Base-by-base conservation (phyloP, 2,329 filamentous ascomycete genomes). In the Stromatinia cepivora region DNA sequence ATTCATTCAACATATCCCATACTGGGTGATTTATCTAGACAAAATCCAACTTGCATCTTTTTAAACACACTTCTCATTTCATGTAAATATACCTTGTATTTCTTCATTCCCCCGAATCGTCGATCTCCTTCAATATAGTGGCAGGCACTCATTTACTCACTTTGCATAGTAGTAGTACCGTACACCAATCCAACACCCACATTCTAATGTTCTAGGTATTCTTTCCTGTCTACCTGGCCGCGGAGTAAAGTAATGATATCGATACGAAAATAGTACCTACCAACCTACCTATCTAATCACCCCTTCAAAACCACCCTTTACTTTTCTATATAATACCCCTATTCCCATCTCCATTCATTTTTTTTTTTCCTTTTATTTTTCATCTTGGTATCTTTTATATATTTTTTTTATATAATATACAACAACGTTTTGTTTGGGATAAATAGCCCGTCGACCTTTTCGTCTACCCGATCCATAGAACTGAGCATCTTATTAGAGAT, bases 401-500 rank as follows among this genome's bases (percentile, higher is more conserved):
- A 54, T 42, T 20, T 53, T 15, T 28, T 34, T 15, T 57, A 22
- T 36, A 22, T 20, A 57, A 57, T n/a, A 22, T 10, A n/a, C 31
- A 36, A n/a, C 20, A 13, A 8, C 31, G 22, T 36, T 31, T 57
- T 22, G 10, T 36, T 57, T 34, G 20, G 36, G 28, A 13, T 34
- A 36, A 13, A 22, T 1, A n/a, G n/a, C 6, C 15, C 39, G 39
- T 42, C 15, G 39, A 34, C 34, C 28, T 17, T 53, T 25, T 50
- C 64, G 58, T 72, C 71, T 72, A 53, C 71, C 64, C 13, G 13
- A 15, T 42, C 39, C 52, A 72, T 70, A 74, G 74, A 72, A 73
- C 76, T 77, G 76, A 77, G 75, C 74, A 77, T 77, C 76, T 76
- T 78, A 72, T 77, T 77, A 77, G 75, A 77, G 75, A 76, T 78